phyloP scores from a whole-genome alignment of 2,329 filamentous ascomycete genomes.

The Pestalotiopsis sp. region DNA sequence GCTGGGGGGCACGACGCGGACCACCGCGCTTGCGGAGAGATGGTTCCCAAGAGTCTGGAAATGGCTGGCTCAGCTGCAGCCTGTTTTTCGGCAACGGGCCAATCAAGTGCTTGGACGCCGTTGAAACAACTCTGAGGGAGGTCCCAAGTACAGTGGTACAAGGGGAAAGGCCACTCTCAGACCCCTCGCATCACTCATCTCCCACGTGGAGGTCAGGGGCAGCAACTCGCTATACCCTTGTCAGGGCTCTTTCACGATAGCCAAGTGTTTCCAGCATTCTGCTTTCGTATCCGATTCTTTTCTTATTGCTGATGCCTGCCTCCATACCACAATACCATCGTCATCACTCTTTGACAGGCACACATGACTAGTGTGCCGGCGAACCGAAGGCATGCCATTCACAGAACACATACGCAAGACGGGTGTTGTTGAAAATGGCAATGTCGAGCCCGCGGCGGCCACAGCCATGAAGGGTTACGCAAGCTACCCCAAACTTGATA shows the following conservation, averaged over 20 bases:
- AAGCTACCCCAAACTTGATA: neutral
- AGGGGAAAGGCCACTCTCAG: neutral
- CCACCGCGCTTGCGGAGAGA: neutral
- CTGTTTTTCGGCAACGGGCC: neutral
- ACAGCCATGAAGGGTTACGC: neutral
- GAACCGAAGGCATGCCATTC: neutral
- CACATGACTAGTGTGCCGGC: neutral
- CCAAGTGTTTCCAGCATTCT: neutral
- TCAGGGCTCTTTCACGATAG: neutral
- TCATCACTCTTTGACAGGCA: neutral
- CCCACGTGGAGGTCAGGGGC: constrained; percentile 28
- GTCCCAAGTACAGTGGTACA: constrained; percentile 1
- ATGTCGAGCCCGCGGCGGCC: neutral
- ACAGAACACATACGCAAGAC: neutral
- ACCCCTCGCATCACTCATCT: constrained; percentile 15
- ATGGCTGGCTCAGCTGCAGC: constrained; percentile 6
- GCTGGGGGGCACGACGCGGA: neutral
- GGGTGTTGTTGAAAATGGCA: neutral
- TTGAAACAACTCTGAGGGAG: neutral
- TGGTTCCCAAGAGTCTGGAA: constrained; percentile 5
- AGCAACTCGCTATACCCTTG: constrained; percentile 4
- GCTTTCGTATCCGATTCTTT: neutral
- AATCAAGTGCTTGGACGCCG: neutral
- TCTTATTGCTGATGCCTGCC: neutral
- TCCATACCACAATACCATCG: neutral